phyloP scores from a whole-genome alignment of 176 grass and related monocot genomes.

The Stipa capillata region DNA sequence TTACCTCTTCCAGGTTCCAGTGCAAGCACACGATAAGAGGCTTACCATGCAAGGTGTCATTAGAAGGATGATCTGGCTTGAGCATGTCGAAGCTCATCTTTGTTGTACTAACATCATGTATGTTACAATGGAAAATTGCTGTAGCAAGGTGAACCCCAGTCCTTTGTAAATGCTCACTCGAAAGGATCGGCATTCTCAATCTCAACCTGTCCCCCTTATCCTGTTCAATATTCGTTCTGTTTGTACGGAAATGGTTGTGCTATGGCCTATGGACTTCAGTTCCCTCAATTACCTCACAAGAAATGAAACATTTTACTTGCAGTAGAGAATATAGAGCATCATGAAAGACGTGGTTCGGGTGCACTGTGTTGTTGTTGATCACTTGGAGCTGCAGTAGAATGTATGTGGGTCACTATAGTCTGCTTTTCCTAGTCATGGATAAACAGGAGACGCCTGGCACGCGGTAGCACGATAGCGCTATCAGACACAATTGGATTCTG shows the following conservation, averaged over 20 bases:
- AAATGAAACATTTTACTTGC: neutral
- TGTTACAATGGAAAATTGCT: slow-evolving; percentile 11
- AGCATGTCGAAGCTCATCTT: neutral
- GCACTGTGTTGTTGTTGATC: too few relatives aligned
- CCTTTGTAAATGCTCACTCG: neutral
- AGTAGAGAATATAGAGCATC: neutral
- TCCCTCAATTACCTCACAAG: neutral
- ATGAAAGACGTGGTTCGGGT: too few relatives aligned
- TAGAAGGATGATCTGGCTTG: slow-evolving; percentile 39
- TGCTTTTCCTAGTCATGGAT: too few relatives aligned
- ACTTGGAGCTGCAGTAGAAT: too few relatives aligned
- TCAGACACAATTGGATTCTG: too few relatives aligned
- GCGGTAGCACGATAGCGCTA: too few relatives aligned
- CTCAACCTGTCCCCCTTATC: neutral
- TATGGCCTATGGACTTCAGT: neutral
- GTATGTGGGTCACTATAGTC: too few relatives aligned
- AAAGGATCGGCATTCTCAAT: neutral
- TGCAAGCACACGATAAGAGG: slow-evolving; percentile 82
- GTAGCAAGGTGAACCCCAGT: neutral
- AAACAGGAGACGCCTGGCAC: too few relatives aligned
- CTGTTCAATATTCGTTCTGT: neutral
- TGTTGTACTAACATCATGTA: neutral
- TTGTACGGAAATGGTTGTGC: neutral
- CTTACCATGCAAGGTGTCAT: slow-evolving; percentile 57
- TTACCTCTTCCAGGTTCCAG: slow-evolving; percentile 63